Evolutionary conservation across 441 rosid genomes (phyloP), one percentile per base, ranked within the genome.

Genomic region (Pelargonium citronellum): DNA sequence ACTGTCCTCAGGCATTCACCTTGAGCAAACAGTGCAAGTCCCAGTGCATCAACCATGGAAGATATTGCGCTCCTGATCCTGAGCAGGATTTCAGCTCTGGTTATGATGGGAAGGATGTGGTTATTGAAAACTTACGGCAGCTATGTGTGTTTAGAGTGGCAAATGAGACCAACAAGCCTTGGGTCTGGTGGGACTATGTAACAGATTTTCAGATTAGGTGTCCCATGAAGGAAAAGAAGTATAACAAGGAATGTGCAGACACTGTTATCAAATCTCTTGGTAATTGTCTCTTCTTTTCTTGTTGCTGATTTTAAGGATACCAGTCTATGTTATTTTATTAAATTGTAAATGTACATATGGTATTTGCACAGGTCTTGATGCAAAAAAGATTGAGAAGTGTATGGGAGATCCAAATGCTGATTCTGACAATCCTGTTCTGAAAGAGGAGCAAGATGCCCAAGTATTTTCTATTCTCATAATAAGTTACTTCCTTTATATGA

Each of bases 181-280:
- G 99, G 99, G 74, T 84, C 19, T 94, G 99, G 99, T 94, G 99
- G 99, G 96, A 94, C 75, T 94, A 94, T 22, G 97, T 90, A 24
- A 94, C 93, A n/a, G 99, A 94, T 85, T 94, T 94, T 78, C 97
- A 91, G 78, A 89, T 94, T 74, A 84, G 97, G 76, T 94, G 99
- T 76, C 99, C 97, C 62, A 94, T 94, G 99, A 94, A 91, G 82
- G 87, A 91, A 66, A 94, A 94, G 80, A 90, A 84, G 67, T 94
- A 91, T 88, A 90, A 90, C 77, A 73, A 91, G 71, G 89, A 84
- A 0, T 91, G 98, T 67, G 97, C 98, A 51, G 85, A 85, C 17
- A 51, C 74, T 46, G 96, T 93, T 61, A 86, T 93, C 75, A 83
- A 73, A 78, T 86, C 95, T 76, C 95, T 91, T 53, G 95, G 98